Percentiles rank a stretch among this genome's conserved stretches.
phyloP scores from a whole-genome alignment of 202 grass and related monocot species.

The Cymbopogon flexuosus region DNA sequence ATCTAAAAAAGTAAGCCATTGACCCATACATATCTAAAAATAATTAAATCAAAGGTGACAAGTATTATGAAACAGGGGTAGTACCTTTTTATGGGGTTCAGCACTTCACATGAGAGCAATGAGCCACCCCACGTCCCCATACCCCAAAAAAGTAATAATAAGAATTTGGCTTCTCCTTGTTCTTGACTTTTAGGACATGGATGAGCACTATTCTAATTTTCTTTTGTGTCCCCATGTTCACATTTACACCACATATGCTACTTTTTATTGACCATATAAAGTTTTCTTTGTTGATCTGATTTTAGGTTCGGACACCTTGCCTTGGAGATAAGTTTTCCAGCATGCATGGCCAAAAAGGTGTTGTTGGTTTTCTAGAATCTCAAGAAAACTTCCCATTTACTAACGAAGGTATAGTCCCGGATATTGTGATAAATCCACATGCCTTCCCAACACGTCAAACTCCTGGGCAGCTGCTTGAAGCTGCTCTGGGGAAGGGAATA shows the following conservation, averaged over 20 bases:
- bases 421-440: slow-evolving; percentile 97
- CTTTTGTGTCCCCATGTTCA: background rate
- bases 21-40: background rate
- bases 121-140: background rate
- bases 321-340: slow-evolving; percentile 95
- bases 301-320: slow-evolving; percentile 82
- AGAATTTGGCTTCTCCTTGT: background rate
- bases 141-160: background rate
- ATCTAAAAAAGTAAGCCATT: background rate
- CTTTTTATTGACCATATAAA: background rate
- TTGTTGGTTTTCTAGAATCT: slow-evolving; percentile 86
- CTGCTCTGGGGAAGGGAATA: slow-evolving; percentile 96
- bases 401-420: slow-evolving; percentile 82
- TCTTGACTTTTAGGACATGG: background rate
- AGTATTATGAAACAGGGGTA: background rate
- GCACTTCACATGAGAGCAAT: background rate
- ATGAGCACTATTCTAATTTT: background rate
- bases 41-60: background rate
- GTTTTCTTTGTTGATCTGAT: slow-evolving; percentile 20
- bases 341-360: slow-evolving; percentile 98
- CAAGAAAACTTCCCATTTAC: slow-evolving; percentile 97
- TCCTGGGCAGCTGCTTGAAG: slow-evolving; percentile 95
- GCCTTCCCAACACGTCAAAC: slow-evolving; percentile 98
- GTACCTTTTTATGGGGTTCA: background rate
- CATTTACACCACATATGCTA: slow-evolving; percentile 2